A percentile compares a stretch with the other conserved stretches of the same genome.
These are phyloP conservation scores for Cercospora beticola DNA, from an alignment of 2,329 filamentous ascomycete species.

Conservation along the genomic window DNA sequence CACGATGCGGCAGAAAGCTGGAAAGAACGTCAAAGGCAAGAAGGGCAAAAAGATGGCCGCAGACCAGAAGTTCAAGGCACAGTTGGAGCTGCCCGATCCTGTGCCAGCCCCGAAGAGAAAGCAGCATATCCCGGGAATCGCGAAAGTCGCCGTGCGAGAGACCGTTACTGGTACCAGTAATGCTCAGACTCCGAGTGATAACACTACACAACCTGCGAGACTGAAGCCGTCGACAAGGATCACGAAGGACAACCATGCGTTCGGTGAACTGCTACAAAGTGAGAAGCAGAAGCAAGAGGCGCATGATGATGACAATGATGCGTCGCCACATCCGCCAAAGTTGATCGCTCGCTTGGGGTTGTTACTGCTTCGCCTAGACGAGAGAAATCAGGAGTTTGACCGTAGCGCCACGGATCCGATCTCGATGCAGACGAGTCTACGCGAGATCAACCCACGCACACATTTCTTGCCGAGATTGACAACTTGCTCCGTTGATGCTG, in stretches of 20 bases:
- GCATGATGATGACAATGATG: constrained; percentile 11
- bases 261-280: constrained; percentile 10
- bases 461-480: constrained; percentile 23
- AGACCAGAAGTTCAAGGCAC: constrained; percentile 14
- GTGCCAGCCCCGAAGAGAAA: constrained; percentile 11
- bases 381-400: constrained; percentile 6
- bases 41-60: constrained; percentile 2
- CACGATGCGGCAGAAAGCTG: constrained; percentile 24
- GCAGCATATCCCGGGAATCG: not conserved
- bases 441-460: constrained; percentile 6
- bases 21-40: constrained; percentile 14
- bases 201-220: not conserved
- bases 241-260: constrained; percentile 14
- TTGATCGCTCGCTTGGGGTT: constrained; percentile 20
- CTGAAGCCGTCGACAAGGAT: constrained; percentile 13
- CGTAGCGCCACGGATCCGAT: constrained; percentile 5
- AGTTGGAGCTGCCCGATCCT: constrained; percentile 16
- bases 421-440: constrained; percentile 16
- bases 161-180: not conserved
- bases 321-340: constrained; percentile 3
- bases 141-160: not conserved
- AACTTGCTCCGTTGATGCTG: constrained; percentile 13
- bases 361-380: constrained; percentile 14
- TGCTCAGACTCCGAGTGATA: not conserved
- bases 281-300: constrained; percentile 3